phyloP scores from a whole-genome alignment of 2,329 filamentous ascomycete species.

The Paecilomyces niveus region DNA sequence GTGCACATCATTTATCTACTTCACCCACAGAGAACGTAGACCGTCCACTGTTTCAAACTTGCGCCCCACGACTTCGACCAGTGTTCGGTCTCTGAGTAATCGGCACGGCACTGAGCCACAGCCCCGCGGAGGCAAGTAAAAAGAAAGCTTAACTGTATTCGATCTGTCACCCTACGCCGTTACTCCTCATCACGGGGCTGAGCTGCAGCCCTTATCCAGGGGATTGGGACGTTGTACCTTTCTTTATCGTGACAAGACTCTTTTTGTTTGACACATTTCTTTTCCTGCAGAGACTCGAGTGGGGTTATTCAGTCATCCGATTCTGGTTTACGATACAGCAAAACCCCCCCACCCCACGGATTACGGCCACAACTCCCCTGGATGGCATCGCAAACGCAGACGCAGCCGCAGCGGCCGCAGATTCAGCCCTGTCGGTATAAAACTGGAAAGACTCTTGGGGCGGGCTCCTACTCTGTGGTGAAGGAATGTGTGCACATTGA shows the following conservation, averaged over 20 bases:
- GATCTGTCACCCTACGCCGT: background rate
- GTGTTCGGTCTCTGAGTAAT: background rate
- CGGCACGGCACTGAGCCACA: background rate
- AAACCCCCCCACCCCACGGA: background rate
- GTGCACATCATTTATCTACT: background rate
- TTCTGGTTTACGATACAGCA: background rate
- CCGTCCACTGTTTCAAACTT: too few relatives aligned
- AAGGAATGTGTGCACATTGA: constrained; percentile 99
- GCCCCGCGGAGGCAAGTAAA: background rate
- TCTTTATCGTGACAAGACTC: background rate
- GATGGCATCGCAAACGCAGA: constrained; percentile 25
- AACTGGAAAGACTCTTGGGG: constrained; percentile 93
- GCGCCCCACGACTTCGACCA: too few relatives aligned
- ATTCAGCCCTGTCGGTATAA: constrained; percentile 97
- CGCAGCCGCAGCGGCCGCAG: constrained; percentile 44
- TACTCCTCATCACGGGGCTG: background rate
- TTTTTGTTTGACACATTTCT: background rate
- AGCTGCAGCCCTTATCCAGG: background rate
- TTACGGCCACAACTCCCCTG: background rate
- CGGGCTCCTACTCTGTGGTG: constrained; percentile 95
- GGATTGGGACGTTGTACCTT: background rate
- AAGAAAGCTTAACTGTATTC: background rate
- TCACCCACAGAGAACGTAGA: background rate
- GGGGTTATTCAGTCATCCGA: background rate
- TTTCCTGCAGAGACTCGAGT: background rate